Base-by-base conservation (phyloP, 2,329 filamentous ascomycete genomes). In the Huntiella abstrusa region DNA sequence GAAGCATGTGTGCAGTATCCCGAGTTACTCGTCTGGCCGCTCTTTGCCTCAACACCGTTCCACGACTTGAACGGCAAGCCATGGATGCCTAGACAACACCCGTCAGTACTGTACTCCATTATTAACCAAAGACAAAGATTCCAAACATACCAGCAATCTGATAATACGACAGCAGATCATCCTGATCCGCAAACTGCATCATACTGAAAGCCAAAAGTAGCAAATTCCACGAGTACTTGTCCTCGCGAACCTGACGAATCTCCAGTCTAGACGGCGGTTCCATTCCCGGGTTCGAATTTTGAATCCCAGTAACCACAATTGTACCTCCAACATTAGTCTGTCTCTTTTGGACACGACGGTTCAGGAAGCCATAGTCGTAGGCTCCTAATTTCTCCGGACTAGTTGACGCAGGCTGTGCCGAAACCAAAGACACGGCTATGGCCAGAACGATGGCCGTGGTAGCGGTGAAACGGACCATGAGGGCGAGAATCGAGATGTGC, bases 1-100 rank as follows among this genome's bases (percentile, higher is more conserved):
- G 80, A 82, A 17, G 69, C 72, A 60, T 93, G 85, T 11, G 74
- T 73, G 58, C 85, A 92, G 58, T 86, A 92, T 43, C 83, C 84
- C 12, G 70, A 66, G 35, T 66, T 62, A 15, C 38, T 47, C 13
- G 48, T 50, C 36, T 51, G 47, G 33, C 33, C 33, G 33, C 38
- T 48, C 48, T 68, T 64, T 49, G 70, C 72, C 42, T 61, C 55
- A 16, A 75, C 72, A 33, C 62, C 67, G 28, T 66, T 70, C 69
- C 71, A 76, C 10, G 67, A 58, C 35, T 62, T 53, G 52, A 70
- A 73, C 2, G 85, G 85, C 51, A 80, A 76, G 13, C 84, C 85
- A 59, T 93, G 85, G 53, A 93, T 83, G 12, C 80, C 82, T 85
- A 32, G 22, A 28, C 22, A 28, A 28, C 22, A 28, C 22, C 22